Evolutionary conservation across 331 rosid genomes (phyloP), one percentile per base, ranked within the genome.

Genomic region (Rosa hybrid): DNA sequence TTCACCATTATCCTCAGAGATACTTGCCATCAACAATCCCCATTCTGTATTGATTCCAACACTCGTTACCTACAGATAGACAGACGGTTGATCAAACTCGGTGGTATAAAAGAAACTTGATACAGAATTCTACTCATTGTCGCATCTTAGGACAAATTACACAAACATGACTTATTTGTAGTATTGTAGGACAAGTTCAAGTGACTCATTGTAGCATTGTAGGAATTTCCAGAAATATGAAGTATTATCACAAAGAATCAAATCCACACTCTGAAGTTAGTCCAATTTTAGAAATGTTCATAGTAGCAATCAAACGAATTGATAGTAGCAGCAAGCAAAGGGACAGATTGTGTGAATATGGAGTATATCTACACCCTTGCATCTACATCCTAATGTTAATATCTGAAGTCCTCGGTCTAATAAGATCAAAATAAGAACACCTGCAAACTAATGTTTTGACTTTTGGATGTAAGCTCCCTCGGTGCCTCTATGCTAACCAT

Each of bases 11-110:
- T 96, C 99, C 81, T 96, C 99, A 46, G 99, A 96, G 83, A 96
- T 96, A 82, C 97, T 96, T 49, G 99, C 98, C 99, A 96, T 96
- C 91, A 96, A 84, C 87, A 96, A 89, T 81, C 99, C 99, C 99
- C 99, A 96, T 88, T 96, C 99, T 44, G 99, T 96, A 82, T 96
- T 96, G 85, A 96, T 91, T 62, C 99, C 99, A 89, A 96, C 99
- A 77, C 97, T 87, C 56, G 98, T 95, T 75, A 93, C 94, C 99
- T 95, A 79, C 81, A 81, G 68, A 79, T 62, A 79, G 79, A 59
- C 50, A 78, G 80, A 72, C 77, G 73, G 81, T 82, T 74, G 79
- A 76, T 73, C 74, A 71, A 25, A 81, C 49, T 71, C 0, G 68
- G 10, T 74, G 1, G 13, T 23, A 56, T 57, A 8, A 13, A 25